Conservation (phyloP, 176 grass and related monocot genomes). For the Cymbopogon citratus region DNA sequence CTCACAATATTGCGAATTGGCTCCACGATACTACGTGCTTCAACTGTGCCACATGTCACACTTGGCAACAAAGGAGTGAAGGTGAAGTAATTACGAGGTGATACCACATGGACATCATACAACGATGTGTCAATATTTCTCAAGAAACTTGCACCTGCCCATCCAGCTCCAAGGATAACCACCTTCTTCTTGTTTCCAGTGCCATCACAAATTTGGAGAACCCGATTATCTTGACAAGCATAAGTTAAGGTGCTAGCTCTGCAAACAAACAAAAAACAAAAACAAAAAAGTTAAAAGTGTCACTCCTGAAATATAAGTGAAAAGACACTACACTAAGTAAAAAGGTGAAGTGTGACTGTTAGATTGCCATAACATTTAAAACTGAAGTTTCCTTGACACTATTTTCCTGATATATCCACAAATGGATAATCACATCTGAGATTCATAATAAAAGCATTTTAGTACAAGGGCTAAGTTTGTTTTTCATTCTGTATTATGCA, state of each 20-base stretch:
- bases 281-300: neutral
- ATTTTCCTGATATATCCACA: neutral
- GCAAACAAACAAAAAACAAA: constrained; percentile 52
- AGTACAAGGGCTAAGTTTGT: neutral
- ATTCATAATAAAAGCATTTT: neutral
- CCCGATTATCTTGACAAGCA: constrained; percentile 48
- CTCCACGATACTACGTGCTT: constrained; percentile 90
- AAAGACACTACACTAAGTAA: neutral
- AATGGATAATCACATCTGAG: neutral
- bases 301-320: neutral
- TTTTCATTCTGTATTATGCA: neutral
- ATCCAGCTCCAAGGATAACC: constrained; percentile 86
- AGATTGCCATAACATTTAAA: neutral
- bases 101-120: constrained; percentile 92
- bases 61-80: constrained; percentile 93
- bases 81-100: constrained; percentile 92
- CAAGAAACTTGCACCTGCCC: constrained; percentile 81
- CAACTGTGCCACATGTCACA: constrained; percentile 91
- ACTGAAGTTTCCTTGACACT: neutral
- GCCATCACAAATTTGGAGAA: constrained; percentile 38
- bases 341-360: neutral
- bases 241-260: constrained; percentile 64
- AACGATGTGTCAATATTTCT: constrained; percentile 83
- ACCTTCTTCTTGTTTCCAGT: constrained; percentile 72
- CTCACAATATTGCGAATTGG: constrained; percentile 81